phyloP scores from a whole-genome alignment of 164 flowering plant genomes.

The Taxillus chinensis region DNA sequence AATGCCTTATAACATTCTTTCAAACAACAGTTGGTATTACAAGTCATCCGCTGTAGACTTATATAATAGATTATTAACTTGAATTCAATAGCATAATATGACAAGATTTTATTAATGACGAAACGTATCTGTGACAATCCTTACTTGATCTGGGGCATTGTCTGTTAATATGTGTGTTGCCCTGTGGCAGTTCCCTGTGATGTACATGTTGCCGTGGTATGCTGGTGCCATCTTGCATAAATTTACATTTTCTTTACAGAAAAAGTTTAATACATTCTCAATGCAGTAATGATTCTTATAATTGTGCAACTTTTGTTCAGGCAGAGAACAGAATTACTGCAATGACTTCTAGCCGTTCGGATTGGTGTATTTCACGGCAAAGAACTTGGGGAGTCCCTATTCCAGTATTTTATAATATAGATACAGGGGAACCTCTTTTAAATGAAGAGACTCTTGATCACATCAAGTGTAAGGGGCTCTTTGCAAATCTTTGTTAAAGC shows the following conservation, averaged over 20 bases:
- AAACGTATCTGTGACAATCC: too few relatives aligned
- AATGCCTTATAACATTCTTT: too few relatives aligned
- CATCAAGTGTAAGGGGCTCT: constrained; percentile 61
- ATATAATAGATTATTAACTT: neutral
- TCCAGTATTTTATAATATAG: constrained; percentile 86
- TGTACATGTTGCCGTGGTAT: neutral
- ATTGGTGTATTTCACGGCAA: constrained; percentile 99
- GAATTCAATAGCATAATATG: neutral
- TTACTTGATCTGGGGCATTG: neutral
- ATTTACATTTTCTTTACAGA: too few relatives aligned
- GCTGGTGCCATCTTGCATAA: too few relatives aligned
- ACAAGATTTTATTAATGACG: neutral
- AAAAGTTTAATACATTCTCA: too few relatives aligned
- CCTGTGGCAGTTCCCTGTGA: too few relatives aligned
- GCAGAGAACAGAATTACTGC: constrained; percentile 81
- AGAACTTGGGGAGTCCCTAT: constrained; percentile 99
- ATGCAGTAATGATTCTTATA: neutral
- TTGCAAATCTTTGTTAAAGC: neutral
- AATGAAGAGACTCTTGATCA: constrained; percentile 82
- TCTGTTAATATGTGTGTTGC: neutral
- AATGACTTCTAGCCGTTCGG: constrained; percentile 92
- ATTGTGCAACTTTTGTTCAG: constrained; percentile 19
- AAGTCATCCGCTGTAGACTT: too few relatives aligned
- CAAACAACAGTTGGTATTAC: too few relatives aligned
- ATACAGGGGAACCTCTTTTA: constrained; percentile 80